Evolutionary conservation across 1,284 basidiomycete species (phyloP).

Genomic region (Heliocybe sulcata): DNA sequence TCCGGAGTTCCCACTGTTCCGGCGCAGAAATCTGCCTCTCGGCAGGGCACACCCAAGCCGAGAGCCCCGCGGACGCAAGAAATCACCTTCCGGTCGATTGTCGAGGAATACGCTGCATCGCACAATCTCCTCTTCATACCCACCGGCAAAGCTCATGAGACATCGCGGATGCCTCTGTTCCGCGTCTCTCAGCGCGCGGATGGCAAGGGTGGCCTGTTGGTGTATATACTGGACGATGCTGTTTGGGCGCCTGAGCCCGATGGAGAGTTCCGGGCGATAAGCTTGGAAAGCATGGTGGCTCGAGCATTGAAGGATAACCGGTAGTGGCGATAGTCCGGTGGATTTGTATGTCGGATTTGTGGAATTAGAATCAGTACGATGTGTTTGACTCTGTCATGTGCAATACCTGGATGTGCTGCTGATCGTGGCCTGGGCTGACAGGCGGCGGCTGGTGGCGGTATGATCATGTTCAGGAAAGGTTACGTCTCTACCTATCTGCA

Average conservation of each 20-base stretch:
- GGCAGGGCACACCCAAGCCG: slow-evolving; percentile 21
- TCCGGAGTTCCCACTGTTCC: slow-evolving; percentile 26
- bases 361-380: not conserved
- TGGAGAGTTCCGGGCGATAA: slow-evolving; percentile 54
- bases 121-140: slow-evolving; percentile 89
- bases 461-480: no score
- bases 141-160: slow-evolving; percentile 74
- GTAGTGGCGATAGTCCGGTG: not conserved
- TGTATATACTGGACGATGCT: slow-evolving; percentile 85
- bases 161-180: slow-evolving; percentile 82
- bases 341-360: not conserved
- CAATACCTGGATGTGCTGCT: no score
- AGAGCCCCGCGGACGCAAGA: slow-evolving; percentile 48
- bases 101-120: slow-evolving; percentile 79
- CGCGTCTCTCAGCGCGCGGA: slow-evolving; percentile 72
- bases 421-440: no score
- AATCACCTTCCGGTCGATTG: slow-evolving; percentile 87
- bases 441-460: no score
- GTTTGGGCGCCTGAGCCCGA: slow-evolving; percentile 66
- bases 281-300: slow-evolving; percentile 64
- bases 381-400: not conserved
- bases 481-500: no score
- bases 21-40: slow-evolving; percentile 16
- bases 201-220: slow-evolving; percentile 77
- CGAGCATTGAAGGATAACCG: slow-evolving; percentile 34